Evolutionary conservation across 176 grass and related monocot species (phyloP).

Genomic region (Juncus effusus): DNA sequence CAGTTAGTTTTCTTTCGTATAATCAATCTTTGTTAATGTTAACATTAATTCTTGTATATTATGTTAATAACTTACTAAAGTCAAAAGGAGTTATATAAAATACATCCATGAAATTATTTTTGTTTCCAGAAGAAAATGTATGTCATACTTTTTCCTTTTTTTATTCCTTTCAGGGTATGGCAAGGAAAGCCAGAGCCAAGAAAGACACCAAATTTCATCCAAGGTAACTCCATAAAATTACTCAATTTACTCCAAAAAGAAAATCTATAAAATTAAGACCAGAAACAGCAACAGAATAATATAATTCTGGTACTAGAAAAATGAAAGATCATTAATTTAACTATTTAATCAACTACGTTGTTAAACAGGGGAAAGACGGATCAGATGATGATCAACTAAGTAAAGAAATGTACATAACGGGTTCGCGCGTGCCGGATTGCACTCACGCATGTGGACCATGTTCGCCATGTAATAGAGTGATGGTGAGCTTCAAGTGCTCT

Average conservation of each 20-base stretch:
- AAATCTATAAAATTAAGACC: not conserved
- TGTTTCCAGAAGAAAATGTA: no score
- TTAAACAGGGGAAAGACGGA: not conserved
- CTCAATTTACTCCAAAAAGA: not conserved
- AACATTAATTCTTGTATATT: no score
- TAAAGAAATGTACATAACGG: conserved; percentile 46
- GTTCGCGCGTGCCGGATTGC: conserved; percentile 83
- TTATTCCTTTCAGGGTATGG: not conserved
- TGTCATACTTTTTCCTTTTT: no score
- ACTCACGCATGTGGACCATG: conserved; percentile 82
- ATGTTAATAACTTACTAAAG: no score
- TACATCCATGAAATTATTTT: no score
- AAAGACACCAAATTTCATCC: conserved; percentile 19
- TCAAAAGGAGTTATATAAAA: no score
- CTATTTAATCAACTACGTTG: not conserved
- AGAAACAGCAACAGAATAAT: not conserved
- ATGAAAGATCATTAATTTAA: no score
- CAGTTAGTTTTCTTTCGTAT: no score
- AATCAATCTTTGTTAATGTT: no score
- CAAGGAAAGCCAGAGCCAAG: not conserved
- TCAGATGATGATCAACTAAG: conserved; percentile 1
- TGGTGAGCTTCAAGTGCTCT: conserved; percentile 92
- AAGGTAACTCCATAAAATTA: conserved; percentile 13
- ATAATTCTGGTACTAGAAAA: no score
- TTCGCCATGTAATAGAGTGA: conserved; percentile 79